Evolutionary conservation across 805 yeast species (phyloP), one percentile per base, ranked within the genome.

Genomic region (Yamadazyma endophytica): DNA sequence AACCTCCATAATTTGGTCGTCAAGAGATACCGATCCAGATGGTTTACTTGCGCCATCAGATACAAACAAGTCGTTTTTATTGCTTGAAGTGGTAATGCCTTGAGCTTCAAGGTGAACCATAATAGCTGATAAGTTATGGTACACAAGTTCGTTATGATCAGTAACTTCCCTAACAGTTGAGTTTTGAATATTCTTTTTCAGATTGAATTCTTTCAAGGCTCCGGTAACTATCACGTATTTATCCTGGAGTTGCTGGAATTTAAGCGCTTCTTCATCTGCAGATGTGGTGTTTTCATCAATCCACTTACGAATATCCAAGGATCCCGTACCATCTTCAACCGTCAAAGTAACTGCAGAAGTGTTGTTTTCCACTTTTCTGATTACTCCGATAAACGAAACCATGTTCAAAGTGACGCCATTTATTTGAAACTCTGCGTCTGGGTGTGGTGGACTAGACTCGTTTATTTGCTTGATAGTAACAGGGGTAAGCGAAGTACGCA

Each of bases 291-390:
- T 51, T 22, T 53, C 63, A 26, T 56, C 56, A 12, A 60, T 49
- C 90, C 90, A 83, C 40, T 72, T 71, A 46, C 82, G 70, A 28
- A 82, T 69, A 16, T 78, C 80, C 5, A 79, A 63, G 3, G 70
- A 65, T 0, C 87, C 57, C 32, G 92, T 79, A 8, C 92, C 90
- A 52, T 83, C 94, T 47, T 83, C 92, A n/a, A 83, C 49, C 13
- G 78, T 75, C 26, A 81, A 51, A 13, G 60, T 57, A 17, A 79
- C 57, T 25, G 77, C 75, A 6, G 80, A 64, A 2, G 82, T 70
- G 36, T 70, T 71, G 36, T 77, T 77, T 2, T 68, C 67, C 11
- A 81, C 73, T 36, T 75, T 76, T 49, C 90, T 68, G n/a, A 83
- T 63, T 13, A 82, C 76, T 1, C 88, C 94, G 6, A 80, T 75